phyloP scores from a whole-genome alignment of 2,329 filamentous ascomycete genomes.

The Fusarium protoensiforme region DNA sequence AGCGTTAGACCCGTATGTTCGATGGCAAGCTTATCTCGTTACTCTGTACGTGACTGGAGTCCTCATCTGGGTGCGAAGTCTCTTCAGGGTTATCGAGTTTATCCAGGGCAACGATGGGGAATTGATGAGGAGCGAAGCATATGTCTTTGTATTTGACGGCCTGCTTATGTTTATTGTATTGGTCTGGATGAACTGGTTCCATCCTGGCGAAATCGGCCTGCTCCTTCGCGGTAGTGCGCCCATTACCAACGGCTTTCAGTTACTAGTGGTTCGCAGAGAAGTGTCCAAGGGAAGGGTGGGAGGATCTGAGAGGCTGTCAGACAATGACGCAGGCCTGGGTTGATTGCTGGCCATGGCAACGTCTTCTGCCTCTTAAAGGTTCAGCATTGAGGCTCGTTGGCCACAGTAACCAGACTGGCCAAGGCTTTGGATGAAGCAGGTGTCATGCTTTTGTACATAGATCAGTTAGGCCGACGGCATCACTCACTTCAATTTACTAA shows the following conservation, averaged over 20 bases:
- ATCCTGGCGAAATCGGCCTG: slow-evolving; percentile 34
- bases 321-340: too few species aligned
- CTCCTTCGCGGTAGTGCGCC: slow-evolving; percentile 23
- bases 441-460: too few species aligned
- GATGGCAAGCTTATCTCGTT: slow-evolving; percentile 43
- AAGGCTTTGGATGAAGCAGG: too few species aligned
- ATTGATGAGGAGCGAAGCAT: slow-evolving; percentile 46
- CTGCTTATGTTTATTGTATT: slow-evolving; percentile 45
- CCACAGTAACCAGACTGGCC: too few species aligned
- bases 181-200: slow-evolving; percentile 39
- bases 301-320: too few species aligned
- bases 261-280: not conserved
- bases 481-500: too few species aligned
- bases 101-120: slow-evolving; percentile 47
- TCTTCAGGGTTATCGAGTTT: slow-evolving; percentile 57
- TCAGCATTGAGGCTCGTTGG: too few species aligned
- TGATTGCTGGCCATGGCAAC: too few species aligned
- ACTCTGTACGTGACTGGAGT: slow-evolving; percentile 37
- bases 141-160: slow-evolving; percentile 51
- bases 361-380: too few species aligned
- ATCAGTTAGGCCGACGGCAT: too few species aligned
- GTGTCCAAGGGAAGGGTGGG: too few species aligned
- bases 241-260: slow-evolving; percentile 18
- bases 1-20: slow-evolving; percentile 32
- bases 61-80: slow-evolving; percentile 53